phyloP scores from a whole-genome alignment of 202 grass and related monocot genomes.

The Digitaria exilis region DNA sequence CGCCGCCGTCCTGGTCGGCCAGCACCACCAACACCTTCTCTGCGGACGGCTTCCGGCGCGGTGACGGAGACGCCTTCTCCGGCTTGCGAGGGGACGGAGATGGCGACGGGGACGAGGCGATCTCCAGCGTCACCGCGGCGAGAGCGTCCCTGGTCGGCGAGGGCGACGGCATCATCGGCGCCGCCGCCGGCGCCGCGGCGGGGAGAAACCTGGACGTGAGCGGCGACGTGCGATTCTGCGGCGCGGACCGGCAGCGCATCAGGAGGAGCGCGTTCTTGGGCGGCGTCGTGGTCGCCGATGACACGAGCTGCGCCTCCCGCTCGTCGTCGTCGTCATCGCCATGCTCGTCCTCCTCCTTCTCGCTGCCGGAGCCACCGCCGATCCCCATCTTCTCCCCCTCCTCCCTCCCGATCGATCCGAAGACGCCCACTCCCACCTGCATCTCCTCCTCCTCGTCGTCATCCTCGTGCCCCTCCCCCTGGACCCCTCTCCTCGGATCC shows the following conservation, averaged over 20 bases:
- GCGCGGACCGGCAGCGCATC: slow-evolving; percentile 94
- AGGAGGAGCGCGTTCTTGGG: slow-evolving; percentile 94
- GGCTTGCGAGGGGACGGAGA: not conserved
- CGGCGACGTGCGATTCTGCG: slow-evolving; percentile 73
- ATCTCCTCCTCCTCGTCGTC: not conserved
- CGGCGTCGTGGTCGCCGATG: slow-evolving; percentile 62
- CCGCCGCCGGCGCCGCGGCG: not conserved
- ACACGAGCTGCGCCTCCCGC: slow-evolving; percentile 42
- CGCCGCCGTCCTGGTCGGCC: slow-evolving; percentile 16
- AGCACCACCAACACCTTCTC: not conserved
- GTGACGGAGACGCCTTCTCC: slow-evolving; percentile 8
- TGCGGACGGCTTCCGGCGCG: slow-evolving; percentile 19
- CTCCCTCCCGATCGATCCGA: slow-evolving; percentile 25
- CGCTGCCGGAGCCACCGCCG: not conserved
- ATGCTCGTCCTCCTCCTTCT: slow-evolving; percentile 11
- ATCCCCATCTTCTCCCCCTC: slow-evolving; percentile 22
- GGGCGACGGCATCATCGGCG: not conserved
- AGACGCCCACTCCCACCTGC: not conserved
- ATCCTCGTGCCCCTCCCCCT: not conserved
- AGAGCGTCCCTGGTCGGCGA: slow-evolving; percentile 14
- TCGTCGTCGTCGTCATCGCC: not conserved
- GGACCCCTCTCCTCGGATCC: not conserved
- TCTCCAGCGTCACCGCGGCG: not conserved
- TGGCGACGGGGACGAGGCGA: not conserved
- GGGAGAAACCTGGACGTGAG: slow-evolving; percentile 57